Conservation (phyloP, 2,329 filamentous ascomycete genomes). For the Zymoseptoria passerinii region DNA sequence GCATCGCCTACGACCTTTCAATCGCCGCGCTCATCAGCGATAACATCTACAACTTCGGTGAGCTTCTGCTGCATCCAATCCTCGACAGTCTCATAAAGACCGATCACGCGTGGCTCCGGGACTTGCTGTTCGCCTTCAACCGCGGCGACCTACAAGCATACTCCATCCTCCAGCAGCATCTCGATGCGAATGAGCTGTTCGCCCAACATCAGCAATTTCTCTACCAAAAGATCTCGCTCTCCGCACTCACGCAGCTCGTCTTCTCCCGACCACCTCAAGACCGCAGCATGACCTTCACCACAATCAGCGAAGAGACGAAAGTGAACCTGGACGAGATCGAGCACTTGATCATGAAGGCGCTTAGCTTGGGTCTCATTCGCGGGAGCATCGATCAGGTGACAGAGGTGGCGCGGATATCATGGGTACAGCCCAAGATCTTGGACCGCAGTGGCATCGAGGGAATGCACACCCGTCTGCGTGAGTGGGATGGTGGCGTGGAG, state of each 20-base stretch:
- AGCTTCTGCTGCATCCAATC: conserved; percentile 95
- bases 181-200: conserved; percentile 71
- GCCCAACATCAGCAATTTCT: conserved; percentile 73
- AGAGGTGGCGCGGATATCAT: conserved; percentile 88
- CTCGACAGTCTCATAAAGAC: conserved; percentile 72
- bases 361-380: conserved; percentile 80
- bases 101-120: conserved; percentile 77
- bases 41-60: conserved; percentile 98
- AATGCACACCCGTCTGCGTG: conserved; percentile 78
- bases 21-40: conserved; percentile 88
- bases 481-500: conserved; percentile 96
- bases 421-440: conserved; percentile 97
- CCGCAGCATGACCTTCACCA: conserved; percentile 82
- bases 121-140: conserved; percentile 97
- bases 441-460: conserved; percentile 91
- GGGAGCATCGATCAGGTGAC: conserved; percentile 96
- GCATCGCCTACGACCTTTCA: conserved; percentile 83
- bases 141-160: conserved; percentile 84
- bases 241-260: conserved; percentile 88
- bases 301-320: conserved; percentile 87
- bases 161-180: conserved; percentile 62
- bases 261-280: conserved; percentile 94
- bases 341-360: conserved; percentile 97
- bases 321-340: conserved; percentile 88
- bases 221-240: conserved; percentile 96